Evolutionary conservation across 805 yeast genomes (phyloP).

Genomic region (Candida ovalis): DNA sequence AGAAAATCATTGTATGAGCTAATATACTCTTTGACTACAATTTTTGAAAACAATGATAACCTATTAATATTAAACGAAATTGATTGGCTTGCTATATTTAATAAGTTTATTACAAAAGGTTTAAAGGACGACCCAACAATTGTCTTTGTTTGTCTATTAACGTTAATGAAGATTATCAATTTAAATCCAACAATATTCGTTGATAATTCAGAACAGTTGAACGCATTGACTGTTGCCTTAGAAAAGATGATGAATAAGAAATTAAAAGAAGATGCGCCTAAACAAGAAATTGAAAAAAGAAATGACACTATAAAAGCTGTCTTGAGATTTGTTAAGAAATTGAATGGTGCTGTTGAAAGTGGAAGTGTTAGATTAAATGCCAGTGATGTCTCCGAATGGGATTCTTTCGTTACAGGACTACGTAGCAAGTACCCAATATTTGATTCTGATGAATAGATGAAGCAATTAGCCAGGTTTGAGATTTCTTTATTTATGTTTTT

Average conservation of each 20-base stretch:
- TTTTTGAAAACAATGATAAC: constrained; percentile 28
- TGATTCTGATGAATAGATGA: constrained; percentile 17
- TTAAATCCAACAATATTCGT: constrained; percentile 25
- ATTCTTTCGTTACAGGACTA: constrained; percentile 13
- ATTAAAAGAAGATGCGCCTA: constrained; percentile 57
- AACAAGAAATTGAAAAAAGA: constrained; percentile 59
- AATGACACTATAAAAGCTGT: constrained; percentile 39
- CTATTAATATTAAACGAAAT: constrained; percentile 16
- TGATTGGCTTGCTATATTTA: constrained; percentile 30
- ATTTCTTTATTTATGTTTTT: not conserved
- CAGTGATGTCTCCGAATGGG: constrained; percentile 22
- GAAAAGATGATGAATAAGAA: constrained; percentile 43
- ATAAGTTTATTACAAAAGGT: constrained; percentile 43
- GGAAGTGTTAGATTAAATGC: constrained; percentile 19
- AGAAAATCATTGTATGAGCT: constrained; percentile 71
- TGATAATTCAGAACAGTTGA: constrained; percentile 17
- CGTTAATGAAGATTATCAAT: constrained; percentile 36
- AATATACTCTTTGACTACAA: constrained; percentile 48
- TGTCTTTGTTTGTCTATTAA: constrained; percentile 48
- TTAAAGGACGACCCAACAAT: constrained; percentile 61
- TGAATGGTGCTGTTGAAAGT: constrained; percentile 18
- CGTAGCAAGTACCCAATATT: constrained; percentile 21
- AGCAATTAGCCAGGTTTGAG: not conserved
- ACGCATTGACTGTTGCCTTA: constrained; percentile 33
- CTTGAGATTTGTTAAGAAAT: constrained; percentile 28